Percentiles rank a stretch among this genome's conserved stretches.
Evolutionary conservation across 2,329 filamentous ascomycete species (phyloP).

Genomic region (Teratosphaeria zuluensis): DNA sequence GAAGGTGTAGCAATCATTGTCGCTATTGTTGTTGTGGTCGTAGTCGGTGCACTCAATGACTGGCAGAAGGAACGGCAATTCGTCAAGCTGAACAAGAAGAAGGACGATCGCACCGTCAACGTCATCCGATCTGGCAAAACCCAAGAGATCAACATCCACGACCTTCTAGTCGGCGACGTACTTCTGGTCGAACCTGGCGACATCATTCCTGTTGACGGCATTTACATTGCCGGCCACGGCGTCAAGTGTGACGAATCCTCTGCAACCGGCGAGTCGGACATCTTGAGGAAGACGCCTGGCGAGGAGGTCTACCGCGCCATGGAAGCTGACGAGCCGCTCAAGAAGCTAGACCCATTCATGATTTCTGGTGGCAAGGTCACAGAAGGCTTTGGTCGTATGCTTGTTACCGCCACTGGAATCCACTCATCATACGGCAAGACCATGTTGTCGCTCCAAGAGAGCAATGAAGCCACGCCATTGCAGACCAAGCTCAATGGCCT

Average conservation of each 20-base stretch:
- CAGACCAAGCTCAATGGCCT: constrained; percentile 69
- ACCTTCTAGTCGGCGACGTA: constrained; percentile 65
- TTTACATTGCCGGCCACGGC: constrained; percentile 58
- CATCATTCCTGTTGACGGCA: constrained; percentile 61
- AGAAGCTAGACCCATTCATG: constrained; percentile 73
- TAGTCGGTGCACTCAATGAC: constrained; percentile 69
- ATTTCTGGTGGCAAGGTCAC: constrained; percentile 75
- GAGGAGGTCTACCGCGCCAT: constrained; percentile 58
- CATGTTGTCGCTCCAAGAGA: constrained; percentile 67
- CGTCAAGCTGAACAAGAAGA: constrained; percentile 70
- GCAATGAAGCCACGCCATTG: constrained; percentile 66
- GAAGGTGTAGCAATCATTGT: constrained; percentile 72
- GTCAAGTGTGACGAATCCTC: constrained; percentile 66
- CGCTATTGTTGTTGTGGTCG: constrained; percentile 65
- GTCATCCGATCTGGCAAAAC: constrained; percentile 66
- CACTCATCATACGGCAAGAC: constrained; percentile 69
- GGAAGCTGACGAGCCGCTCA: constrained; percentile 49
- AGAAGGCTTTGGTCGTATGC: constrained; percentile 64
- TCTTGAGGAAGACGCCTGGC: constrained; percentile 57
- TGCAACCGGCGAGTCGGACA: constrained; percentile 65
- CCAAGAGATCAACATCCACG: constrained; percentile 58
- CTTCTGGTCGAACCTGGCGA: constrained; percentile 65
- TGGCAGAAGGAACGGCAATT: constrained; percentile 77
- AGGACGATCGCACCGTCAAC: constrained; percentile 65
- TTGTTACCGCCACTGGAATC: constrained; percentile 65